These are phyloP conservation scores for Phytophthora pluvialis DNA, from an alignment of 352 stramenopile genomes.

Conservation along the genomic window DNA sequence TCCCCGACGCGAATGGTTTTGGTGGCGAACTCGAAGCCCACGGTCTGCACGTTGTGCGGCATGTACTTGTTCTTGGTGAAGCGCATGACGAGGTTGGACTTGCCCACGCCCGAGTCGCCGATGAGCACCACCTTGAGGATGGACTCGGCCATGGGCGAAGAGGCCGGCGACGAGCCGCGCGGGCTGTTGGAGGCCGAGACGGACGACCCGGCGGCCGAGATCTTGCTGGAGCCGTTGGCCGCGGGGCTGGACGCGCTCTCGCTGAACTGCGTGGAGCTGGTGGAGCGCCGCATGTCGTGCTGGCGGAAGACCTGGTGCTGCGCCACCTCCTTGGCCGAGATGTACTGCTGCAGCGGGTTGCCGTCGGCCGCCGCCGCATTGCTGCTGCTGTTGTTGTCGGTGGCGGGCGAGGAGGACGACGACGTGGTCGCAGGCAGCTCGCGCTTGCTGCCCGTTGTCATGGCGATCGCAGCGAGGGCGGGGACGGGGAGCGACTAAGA, in stretches of 20 bases:
- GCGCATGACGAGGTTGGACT: conserved; percentile 88
- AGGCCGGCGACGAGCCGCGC: conserved; percentile 45
- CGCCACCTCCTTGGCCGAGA: conserved; percentile 71
- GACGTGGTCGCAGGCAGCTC: conserved; percentile 21
- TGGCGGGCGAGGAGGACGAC: conserved; percentile 14
- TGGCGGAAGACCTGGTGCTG: conserved; percentile 52
- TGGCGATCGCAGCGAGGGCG: neutral
- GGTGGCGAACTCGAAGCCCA: conserved; percentile 90
- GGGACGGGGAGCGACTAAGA: conserved; percentile 7
- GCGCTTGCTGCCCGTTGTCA: conserved; percentile 48
- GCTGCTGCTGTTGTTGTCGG: conserved; percentile 11
- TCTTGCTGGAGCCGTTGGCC: conserved; percentile 1
- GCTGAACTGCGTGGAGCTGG: conserved; percentile 41
- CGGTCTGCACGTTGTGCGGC: conserved; percentile 75
- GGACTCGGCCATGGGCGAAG: conserved; percentile 42
- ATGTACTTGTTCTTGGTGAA: conserved; percentile 92
- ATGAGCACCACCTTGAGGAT: conserved; percentile 91
- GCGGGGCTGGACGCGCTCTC: conserved; percentile 13
- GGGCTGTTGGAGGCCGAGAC: conserved; percentile 57
- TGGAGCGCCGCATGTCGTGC: conserved; percentile 50
- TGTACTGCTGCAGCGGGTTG: conserved; percentile 58
- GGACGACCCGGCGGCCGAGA: conserved; percentile 36
- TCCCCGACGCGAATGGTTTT: conserved; percentile 88
- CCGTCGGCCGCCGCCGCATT: conserved; percentile 6
- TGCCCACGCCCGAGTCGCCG: conserved; percentile 87